phyloP scores from a whole-genome alignment of 1,284 basidiomycete species.

The Ustilago bromivora region DNA sequence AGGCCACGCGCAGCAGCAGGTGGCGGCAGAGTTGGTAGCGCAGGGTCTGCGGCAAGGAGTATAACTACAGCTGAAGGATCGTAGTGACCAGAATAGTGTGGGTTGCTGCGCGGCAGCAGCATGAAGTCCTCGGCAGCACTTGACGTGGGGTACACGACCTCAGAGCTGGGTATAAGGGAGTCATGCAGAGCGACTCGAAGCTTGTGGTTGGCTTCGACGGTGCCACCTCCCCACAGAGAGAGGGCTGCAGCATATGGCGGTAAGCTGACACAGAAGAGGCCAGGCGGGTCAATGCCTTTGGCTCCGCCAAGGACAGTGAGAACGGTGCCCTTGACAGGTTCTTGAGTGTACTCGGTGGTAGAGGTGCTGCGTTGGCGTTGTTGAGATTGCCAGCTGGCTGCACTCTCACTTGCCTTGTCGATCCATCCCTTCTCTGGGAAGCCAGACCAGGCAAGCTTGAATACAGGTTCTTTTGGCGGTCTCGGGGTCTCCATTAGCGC shows the following conservation, averaged over 20 bases:
- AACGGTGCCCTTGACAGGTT: conserved; percentile 46
- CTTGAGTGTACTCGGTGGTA: conserved; percentile 9
- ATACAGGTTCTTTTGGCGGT: conserved; percentile 78
- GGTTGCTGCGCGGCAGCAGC: conserved; percentile 78
- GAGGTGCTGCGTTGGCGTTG: conserved; percentile 22
- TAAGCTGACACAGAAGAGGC: conserved; percentile 79
- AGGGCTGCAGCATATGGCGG: conserved; percentile 78
- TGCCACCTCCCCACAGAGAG: conserved; percentile 70
- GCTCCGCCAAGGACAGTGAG: conserved; percentile 83
- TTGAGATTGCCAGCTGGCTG: conserved; percentile 41
- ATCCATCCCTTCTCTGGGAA: conserved; percentile 64
- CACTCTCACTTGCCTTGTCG: conserved; percentile 50
- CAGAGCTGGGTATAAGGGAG: conserved; percentile 72
- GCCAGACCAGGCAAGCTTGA: conserved; percentile 82
- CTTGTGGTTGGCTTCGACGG: conserved; percentile 70
- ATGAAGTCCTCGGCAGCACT: conserved; percentile 77
- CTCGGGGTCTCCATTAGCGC: conserved; percentile 23
- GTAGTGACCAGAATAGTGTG: conserved; percentile 78
- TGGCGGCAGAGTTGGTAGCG: conserved; percentile 61
- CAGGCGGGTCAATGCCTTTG: conserved; percentile 74
- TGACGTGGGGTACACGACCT: conserved; percentile 74
- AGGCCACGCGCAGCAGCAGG: conserved; percentile 63
- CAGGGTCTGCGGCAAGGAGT: conserved; percentile 59
- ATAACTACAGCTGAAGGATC: conserved; percentile 79
- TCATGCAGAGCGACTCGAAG: conserved; percentile 38